Conservation (phyloP, 495 filamentous ascomycete genomes). For the Tetracladium setigerum region DNA sequence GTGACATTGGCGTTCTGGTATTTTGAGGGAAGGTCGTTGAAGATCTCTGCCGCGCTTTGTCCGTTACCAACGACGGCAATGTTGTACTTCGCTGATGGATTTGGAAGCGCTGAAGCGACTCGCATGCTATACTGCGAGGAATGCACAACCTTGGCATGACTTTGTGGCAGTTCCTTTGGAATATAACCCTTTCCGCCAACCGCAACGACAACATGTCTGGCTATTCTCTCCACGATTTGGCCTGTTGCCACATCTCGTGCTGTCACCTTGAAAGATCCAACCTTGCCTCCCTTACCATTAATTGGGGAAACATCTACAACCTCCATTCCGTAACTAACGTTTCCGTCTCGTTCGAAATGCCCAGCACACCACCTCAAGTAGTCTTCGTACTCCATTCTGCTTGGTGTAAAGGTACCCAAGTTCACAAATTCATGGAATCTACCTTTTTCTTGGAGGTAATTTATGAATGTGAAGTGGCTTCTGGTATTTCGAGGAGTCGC, state of each 20-base stretch:
- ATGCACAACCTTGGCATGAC: slow-evolving; percentile 58
- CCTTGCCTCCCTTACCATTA: slow-evolving; percentile 35
- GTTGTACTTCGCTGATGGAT: slow-evolving; percentile 44
- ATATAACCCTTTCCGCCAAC: slow-evolving; percentile 75
- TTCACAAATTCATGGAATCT: slow-evolving; percentile 86
- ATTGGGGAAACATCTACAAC: slow-evolving; percentile 50
- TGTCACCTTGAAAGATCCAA: slow-evolving; percentile 40
- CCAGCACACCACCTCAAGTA: slow-evolving; percentile 90
- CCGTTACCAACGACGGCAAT: slow-evolving; percentile 83
- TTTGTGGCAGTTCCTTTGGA: slow-evolving; percentile 33
- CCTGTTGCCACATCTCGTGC: slow-evolving; percentile 32
- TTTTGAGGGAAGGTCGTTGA: slow-evolving; percentile 73
- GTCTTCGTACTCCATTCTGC: slow-evolving; percentile 85
- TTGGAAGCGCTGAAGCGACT: slow-evolving; percentile 20
- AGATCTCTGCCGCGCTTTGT: slow-evolving; percentile 93
- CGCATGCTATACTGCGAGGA: slow-evolving; percentile 73
- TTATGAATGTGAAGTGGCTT: slow-evolving; percentile 91
- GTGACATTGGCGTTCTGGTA: slow-evolving; percentile 72
- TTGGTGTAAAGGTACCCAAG: slow-evolving; percentile 77
- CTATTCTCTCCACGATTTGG: slow-evolving; percentile 27
- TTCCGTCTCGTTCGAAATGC: slow-evolving; percentile 68
- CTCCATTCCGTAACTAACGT: slow-evolving; percentile 74
- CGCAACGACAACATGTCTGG: slow-evolving; percentile 81
- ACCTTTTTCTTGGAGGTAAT: slow-evolving; percentile 75
- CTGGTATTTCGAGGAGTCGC: slow-evolving; percentile 82